phyloP scores from a whole-genome alignment of 2,329 filamentous ascomycete species.

The Ascochyta fabae region DNA sequence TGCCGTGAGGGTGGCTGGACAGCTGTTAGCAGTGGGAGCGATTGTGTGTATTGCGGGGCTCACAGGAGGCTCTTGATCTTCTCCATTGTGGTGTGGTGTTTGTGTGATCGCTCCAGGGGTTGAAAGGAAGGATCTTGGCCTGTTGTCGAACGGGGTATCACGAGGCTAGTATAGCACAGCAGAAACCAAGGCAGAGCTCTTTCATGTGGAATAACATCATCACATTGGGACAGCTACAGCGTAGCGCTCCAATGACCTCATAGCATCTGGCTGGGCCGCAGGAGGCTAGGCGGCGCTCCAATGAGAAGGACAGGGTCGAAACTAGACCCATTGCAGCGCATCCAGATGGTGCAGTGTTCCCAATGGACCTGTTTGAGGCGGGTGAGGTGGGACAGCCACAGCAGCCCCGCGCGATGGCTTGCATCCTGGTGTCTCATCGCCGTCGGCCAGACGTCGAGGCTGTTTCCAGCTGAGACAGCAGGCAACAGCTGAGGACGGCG shows the following conservation, averaged over 20 bases:
- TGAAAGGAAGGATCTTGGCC: constrained; percentile 5
- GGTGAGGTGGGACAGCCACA: constrained; percentile 5
- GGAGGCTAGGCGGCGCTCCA: constrained; percentile 27
- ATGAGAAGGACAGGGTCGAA: constrained; percentile 16
- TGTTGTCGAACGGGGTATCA: constrained; percentile 3
- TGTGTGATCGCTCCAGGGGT: constrained; percentile 19
- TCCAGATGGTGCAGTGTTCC: neutral
- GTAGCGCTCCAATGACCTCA: constrained; percentile 17
- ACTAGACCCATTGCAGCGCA: constrained; percentile 22
- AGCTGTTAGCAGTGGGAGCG: constrained; percentile 20
- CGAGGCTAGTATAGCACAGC: constrained; percentile 2
- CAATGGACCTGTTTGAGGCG: constrained; percentile 1
- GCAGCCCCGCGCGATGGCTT: constrained; percentile 7
- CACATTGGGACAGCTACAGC: constrained; percentile 17
- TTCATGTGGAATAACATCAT: constrained; percentile 24
- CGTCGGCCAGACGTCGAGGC: neutral
- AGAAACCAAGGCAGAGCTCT: constrained; percentile 34
- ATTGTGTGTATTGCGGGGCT: constrained; percentile 11
- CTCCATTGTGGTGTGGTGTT: constrained; percentile 45
- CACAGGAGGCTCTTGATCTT: constrained; percentile 55
- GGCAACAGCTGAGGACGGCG: no score
- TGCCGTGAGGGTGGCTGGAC: constrained; percentile 43
- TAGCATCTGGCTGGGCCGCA: constrained; percentile 14
- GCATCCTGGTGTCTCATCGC: neutral
- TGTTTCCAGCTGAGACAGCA: neutral